Base-by-base conservation (phyloP, 305 asterid species). In the Fraxinus ornus region DNA sequence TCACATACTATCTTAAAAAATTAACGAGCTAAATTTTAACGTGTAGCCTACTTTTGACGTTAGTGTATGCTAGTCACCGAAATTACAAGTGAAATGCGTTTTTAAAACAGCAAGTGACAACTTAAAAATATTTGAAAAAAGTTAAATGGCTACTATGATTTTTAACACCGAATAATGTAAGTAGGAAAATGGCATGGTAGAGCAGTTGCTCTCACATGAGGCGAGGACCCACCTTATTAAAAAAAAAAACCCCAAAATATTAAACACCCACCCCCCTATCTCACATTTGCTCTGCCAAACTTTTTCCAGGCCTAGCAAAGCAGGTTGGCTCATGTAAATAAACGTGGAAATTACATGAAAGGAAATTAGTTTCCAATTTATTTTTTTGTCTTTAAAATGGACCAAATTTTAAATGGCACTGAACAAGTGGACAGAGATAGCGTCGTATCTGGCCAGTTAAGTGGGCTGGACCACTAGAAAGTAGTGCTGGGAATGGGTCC, bases 381-480 rank as follows among this genome's bases (percentile, higher is more conserved):
- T 12, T 75, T 49, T 21, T 17, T 3, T 21, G 22, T 22, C 37
- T 28, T 21, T 5, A 60, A 79, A 82, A 22, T 33, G 75, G 78
- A 82, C 77, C 74, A 12, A 81, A 32, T 47, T 32, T 32, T n/a
- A 19, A 3, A 64, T 39, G 73, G 13, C 74, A 83, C 47, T 15
- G 33, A 76, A 33, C 57, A 79, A 83, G 68, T 83, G 79, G 81
- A n/a, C 82, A 32, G 77, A 64, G 13, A 64, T 2, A 64, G 33
- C 35, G 17, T 24, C 4, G 78, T 28, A 62, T 70, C 71, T 26
- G 8, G 36, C 80, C 33, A 57, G 82, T 80, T 39, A 76, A 80
- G 41, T 82, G 78, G 85, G 85, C 75, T 66, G 86, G 83, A 84
- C 75, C 89, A 86, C 49, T 19, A 5, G 4, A 79, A 57, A 57